Evolutionary conservation across 202 grass and related monocot species (phyloP), one percentile per base, ranked within the genome.

Genomic region (Hordeum pubiflorum): DNA sequence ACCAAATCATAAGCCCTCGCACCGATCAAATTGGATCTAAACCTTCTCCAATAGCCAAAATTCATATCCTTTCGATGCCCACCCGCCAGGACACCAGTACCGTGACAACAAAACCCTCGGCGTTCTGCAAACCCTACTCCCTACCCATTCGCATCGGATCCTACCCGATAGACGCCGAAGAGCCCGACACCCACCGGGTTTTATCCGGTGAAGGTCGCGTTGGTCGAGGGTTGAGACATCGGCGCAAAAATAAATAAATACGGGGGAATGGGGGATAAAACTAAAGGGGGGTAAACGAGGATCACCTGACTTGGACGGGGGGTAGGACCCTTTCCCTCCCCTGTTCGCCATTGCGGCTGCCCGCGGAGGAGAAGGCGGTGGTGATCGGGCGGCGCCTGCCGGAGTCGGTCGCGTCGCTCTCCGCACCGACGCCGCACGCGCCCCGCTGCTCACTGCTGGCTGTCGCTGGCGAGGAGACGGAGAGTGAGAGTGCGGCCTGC

Each of bases 121-220:
- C 22, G 14, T 32, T 34, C 17, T 23, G 64, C 44, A 85, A 85
- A 80, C 83, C 76, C 76, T 80, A 80, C 57, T 15, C 43, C 67
- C 11, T 29, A 5, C 10, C 24, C 32, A 57, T 37, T 38, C n/a
- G 1, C 6, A 22, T 69, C 38, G 52, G 29, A 82, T 22, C 26
- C 23, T 12, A 59, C 9, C 21, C 24, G 22, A 72, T 59, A 31
- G 46, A 29, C 57, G 60, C 24, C 39, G 9, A 18, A 31, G 57
- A 82, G 3, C 27, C 68, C 22, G 6, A 23, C 23, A 23, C 6
- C 52, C 66, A 70, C 18, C 24, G 12, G 29, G 17, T 4, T 58
- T 2, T 41, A 56, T 14, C 32, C 18, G 55, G 36, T 5, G 12
- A 40, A 29, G 38, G 36, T 60, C 24, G 37, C 22, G 15, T 32